Conservation (phyloP, 129 eudicot genomes). For the Flaveria linearis region DNA sequence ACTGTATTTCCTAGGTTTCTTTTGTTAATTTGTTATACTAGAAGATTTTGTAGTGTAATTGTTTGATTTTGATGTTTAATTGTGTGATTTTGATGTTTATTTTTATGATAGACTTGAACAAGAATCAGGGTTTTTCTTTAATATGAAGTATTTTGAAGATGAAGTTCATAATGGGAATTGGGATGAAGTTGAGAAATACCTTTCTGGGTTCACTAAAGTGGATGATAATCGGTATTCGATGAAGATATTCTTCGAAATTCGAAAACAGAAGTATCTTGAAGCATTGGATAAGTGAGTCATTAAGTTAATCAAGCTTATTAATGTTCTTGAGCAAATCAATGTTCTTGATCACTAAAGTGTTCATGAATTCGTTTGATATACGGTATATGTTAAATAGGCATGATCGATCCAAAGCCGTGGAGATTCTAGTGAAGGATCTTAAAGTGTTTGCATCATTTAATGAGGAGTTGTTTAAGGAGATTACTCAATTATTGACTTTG, state of each 20-base stretch:
- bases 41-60: not conserved
- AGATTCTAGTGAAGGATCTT: slow-evolving; percentile 88
- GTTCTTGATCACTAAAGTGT: slow-evolving; percentile 11
- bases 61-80: not conserved
- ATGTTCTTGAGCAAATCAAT: not conserved
- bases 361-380: slow-evolving; percentile 15
- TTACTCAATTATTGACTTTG: slow-evolving; percentile 80
- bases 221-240: slow-evolving; percentile 93
- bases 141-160: slow-evolving; percentile 95
- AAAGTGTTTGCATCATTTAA: slow-evolving; percentile 93
- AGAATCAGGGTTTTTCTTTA: slow-evolving; percentile 92
- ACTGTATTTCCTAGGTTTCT: not conserved
- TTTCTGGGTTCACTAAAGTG: slow-evolving; percentile 86
- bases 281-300: slow-evolving; percentile 81
- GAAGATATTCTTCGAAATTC: slow-evolving; percentile 91
- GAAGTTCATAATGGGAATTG: slow-evolving; percentile 87
- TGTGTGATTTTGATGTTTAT: not conserved
- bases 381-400: slow-evolving; percentile 36
- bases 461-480: slow-evolving; percentile 91
- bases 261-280: slow-evolving; percentile 97
- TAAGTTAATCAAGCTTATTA: not conserved
- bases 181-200: slow-evolving; percentile 91
- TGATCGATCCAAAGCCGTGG: slow-evolving; percentile 87
- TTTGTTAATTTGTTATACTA: not conserved
- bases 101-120: slow-evolving; percentile 65